Evolutionary conservation across 2,329 filamentous ascomycete species (phyloP).

Genomic region (Aspergillus phoenicis): DNA sequence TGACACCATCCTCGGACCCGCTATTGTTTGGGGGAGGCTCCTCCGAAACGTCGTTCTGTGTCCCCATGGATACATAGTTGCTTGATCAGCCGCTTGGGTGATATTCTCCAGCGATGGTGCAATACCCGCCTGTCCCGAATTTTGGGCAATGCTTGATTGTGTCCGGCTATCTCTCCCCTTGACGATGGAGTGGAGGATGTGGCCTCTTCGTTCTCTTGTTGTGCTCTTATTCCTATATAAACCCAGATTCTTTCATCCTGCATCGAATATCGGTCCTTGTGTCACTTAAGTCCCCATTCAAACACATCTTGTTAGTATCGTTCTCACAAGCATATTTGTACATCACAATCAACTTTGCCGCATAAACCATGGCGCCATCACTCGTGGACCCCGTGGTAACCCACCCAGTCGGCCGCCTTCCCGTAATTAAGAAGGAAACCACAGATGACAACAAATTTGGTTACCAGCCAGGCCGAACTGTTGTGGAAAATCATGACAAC

Average conservation of each 20-base stretch:
- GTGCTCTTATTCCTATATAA: constrained; percentile 7
- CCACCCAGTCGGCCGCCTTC: constrained; percentile 15
- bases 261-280: background rate
- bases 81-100: constrained; percentile 21
- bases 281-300: background rate
- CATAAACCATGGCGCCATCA: constrained; percentile 34
- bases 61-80: background rate
- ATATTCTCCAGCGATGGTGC: constrained; percentile 35
- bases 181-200: background rate
- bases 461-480: constrained; percentile 54
- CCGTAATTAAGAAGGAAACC: constrained; percentile 24
- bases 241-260: background rate
- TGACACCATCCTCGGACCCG: constrained; percentile 1
- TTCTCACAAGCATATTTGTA: background rate
- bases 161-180: constrained; percentile 9
- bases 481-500: constrained; percentile 48
- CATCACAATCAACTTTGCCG: background rate
- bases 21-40: background rate
- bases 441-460: constrained; percentile 35
- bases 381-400: constrained; percentile 30
- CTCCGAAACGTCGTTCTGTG: background rate
- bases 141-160: constrained; percentile 13
- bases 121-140: constrained; percentile 26
- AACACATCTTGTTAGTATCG: background rate
- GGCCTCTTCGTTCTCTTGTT: background rate